Evolutionary conservation across 305 asterid genomes (phyloP).

Genomic region (Rubia balearica): DNA sequence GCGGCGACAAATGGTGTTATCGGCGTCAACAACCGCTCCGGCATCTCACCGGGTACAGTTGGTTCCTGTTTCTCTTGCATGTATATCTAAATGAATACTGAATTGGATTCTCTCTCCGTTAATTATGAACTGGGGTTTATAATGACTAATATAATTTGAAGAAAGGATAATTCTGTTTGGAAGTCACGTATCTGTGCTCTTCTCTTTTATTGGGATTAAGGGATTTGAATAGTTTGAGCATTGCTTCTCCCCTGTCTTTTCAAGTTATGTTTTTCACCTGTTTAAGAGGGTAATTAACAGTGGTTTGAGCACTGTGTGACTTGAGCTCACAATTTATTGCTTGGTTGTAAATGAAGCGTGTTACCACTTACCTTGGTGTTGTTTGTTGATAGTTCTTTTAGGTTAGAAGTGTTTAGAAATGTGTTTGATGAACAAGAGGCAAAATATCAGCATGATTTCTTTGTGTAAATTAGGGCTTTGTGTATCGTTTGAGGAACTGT

Average conservation of each 20-base stretch:
- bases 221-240: not conserved
- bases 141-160: too few relatives aligned
- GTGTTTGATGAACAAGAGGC: not conserved
- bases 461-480: not conserved
- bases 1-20: slow-evolving; percentile 32
- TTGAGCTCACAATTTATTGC: not conserved
- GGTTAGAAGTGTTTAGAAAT: not conserved
- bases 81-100: not conserved
- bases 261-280: too few relatives aligned
- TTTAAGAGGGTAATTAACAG: too few relatives aligned
- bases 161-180: too few relatives aligned
- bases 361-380: not conserved
- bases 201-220: not conserved
- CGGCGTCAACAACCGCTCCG: slow-evolving; percentile 28
- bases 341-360: not conserved
- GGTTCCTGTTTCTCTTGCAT: not conserved
- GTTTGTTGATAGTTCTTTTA: too few relatives aligned
- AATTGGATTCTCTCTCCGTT: not conserved
- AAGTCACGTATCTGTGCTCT: not conserved
- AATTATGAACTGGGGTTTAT: too few relatives aligned
- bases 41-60: slow-evolving; percentile 26
- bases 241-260: not conserved
- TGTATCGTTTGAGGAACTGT: not conserved
- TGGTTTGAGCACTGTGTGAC: not conserved
- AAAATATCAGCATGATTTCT: not conserved